Percentiles rank a stretch among this genome's conserved stretches.
phyloP scores from a whole-genome alignment of 148 eudicot species.

The Vaccinium macrocarpon region DNA sequence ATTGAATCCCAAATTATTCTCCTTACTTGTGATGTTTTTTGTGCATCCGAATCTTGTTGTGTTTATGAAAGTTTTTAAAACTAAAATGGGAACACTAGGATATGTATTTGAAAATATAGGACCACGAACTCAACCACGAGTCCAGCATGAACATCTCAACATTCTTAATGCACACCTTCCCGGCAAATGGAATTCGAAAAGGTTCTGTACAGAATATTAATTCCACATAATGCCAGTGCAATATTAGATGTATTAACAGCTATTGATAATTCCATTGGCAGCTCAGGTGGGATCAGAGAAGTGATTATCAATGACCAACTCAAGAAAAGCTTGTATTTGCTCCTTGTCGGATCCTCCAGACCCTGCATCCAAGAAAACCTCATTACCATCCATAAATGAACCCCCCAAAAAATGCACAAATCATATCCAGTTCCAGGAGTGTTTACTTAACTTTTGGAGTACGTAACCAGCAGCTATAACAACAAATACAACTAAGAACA shows the following conservation, averaged over 20 bases:
- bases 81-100: background rate
- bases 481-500: slow-evolving; percentile 92
- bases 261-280: slow-evolving; percentile 97
- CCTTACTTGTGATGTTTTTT: background rate
- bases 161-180: slow-evolving; percentile 57
- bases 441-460: slow-evolving; percentile 69
- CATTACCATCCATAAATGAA: background rate
- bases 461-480: slow-evolving; percentile 98
- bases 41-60: background rate
- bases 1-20: background rate
- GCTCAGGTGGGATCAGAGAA: slow-evolving; percentile 98
- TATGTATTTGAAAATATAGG: background rate
- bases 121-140: background rate
- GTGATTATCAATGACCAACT: slow-evolving; percentile 96
- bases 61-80: background rate
- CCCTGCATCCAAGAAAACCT: slow-evolving; percentile 47
- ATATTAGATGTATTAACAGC: slow-evolving; percentile 98
- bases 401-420: background rate
- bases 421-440: background rate
- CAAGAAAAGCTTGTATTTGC: slow-evolving; percentile 91
- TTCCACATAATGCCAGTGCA: slow-evolving; percentile 87
- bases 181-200: slow-evolving; percentile 97
- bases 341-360: slow-evolving; percentile 95
- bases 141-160: background rate
- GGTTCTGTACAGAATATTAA: slow-evolving; percentile 98